Evolutionary conservation across 2,329 filamentous ascomycete species (phyloP).

Genomic region (Leptographium lundbergii): DNA sequence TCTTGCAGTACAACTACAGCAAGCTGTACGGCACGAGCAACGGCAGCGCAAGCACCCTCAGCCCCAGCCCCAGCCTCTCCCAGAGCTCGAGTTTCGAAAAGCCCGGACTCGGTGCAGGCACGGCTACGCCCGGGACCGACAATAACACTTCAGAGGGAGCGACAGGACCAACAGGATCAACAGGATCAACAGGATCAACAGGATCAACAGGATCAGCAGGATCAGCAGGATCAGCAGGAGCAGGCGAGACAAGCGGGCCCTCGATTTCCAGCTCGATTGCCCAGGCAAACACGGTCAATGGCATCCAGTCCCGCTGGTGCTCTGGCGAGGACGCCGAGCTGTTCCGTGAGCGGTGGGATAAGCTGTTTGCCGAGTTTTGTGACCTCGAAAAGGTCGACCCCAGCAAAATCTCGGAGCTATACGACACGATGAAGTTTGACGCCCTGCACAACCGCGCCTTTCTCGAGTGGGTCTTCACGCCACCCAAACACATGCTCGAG

Average conservation of each 20-base stretch:
- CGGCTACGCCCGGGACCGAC: neutral
- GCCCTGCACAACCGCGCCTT: slow-evolving; percentile 94
- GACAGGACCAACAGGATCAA: neutral
- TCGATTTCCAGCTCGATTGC: slow-evolving; percentile 27
- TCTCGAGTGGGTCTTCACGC: slow-evolving; percentile 94
- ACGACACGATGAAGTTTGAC: slow-evolving; percentile 99
- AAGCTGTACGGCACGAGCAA: slow-evolving; percentile 49
- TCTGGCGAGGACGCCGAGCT: slow-evolving; percentile 89
- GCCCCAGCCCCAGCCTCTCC: neutral
- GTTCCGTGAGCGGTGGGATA: slow-evolving; percentile 96
- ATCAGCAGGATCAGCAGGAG: neutral
- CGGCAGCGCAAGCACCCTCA: neutral
- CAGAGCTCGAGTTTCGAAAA: slow-evolving; percentile 5
- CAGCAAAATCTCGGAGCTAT: slow-evolving; percentile 95
- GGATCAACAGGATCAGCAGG: no score
- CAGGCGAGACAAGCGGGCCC: slow-evolving; percentile 27
- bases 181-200: neutral
- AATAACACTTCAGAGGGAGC: neutral
- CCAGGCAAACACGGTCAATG: slow-evolving; percentile 49
- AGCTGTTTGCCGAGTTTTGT: slow-evolving; percentile 91
- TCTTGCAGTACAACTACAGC: slow-evolving; percentile 89
- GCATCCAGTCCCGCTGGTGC: slow-evolving; percentile 87
- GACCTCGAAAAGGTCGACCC: slow-evolving; percentile 97
- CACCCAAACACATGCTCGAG: slow-evolving; percentile 63
- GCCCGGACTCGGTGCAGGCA: neutral